Conservation (phyloP, 1,284 basidiomycete genomes). For the Microbotryomycetes sp. region DNA sequence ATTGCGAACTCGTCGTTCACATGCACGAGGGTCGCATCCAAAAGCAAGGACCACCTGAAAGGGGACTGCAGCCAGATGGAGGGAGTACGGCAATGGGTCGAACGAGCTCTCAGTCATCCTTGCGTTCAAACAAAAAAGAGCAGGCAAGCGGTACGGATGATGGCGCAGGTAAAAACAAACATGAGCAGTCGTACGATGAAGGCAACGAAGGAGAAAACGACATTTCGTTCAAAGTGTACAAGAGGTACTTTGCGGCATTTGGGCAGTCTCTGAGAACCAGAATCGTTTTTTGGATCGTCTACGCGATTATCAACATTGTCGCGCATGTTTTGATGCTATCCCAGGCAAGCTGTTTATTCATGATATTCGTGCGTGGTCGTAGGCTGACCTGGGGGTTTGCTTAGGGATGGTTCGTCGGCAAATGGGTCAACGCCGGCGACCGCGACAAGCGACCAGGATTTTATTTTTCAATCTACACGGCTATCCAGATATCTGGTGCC, state of each 20-base stretch:
- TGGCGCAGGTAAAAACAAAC: constrained; percentile 50
- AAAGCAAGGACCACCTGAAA: constrained; percentile 54
- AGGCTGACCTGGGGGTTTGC: background rate
- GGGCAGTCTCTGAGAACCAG: constrained; percentile 14
- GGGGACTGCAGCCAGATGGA: constrained; percentile 38
- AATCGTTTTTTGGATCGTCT: constrained; percentile 59
- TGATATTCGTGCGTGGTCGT: background rate
- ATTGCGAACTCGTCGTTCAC: constrained; percentile 51
- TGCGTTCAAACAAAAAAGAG: background rate
- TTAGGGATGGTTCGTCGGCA: constrained; percentile 28
- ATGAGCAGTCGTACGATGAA: constrained; percentile 63
- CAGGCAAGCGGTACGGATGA: constrained; percentile 39
- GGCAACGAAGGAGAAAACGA: constrained; percentile 77
- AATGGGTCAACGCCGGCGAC: constrained; percentile 41
- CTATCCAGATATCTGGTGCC: constrained; percentile 40
- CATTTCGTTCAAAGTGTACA: constrained; percentile 68
- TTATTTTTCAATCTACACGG: constrained; percentile 71
- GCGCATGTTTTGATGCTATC: constrained; percentile 29
- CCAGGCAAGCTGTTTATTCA: constrained; percentile 7
- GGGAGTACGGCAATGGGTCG: constrained; percentile 32
- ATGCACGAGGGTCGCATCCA: constrained; percentile 73
- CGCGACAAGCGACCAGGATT: constrained; percentile 44
- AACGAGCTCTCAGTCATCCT: background rate
- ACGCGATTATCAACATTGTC: constrained; percentile 45
- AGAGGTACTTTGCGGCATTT: constrained; percentile 54